Conservation (phyloP, 2,329 filamentous ascomycete species). For the Aspergillus candidus region DNA sequence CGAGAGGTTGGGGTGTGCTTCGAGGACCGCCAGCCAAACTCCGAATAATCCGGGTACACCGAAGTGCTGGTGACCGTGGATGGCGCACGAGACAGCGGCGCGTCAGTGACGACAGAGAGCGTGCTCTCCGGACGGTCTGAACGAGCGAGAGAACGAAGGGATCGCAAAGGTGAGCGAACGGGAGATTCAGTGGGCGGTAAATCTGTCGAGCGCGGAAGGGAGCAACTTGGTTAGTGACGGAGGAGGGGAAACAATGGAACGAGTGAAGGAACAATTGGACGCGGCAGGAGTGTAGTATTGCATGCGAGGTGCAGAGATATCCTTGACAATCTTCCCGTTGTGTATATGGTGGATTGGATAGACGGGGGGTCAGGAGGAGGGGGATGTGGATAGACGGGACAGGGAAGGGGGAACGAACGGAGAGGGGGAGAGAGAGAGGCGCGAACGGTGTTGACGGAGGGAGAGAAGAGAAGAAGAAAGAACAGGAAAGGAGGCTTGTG, state of each 20-base stretch:
- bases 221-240: slow-evolving; percentile 18
- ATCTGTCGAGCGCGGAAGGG: slow-evolving; percentile 19
- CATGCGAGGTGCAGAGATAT: slow-evolving; percentile 7
- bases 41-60: slow-evolving; percentile 14
- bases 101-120: slow-evolving; percentile 22
- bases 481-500: slow-evolving; percentile 1
- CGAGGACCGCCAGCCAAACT: slow-evolving; percentile 13
- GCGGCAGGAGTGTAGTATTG: slow-evolving; percentile 11
- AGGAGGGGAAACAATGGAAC: slow-evolving; percentile 7
- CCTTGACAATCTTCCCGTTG: slow-evolving; percentile 8
- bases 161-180: slow-evolving; percentile 27
- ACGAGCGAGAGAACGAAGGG: slow-evolving; percentile 27
- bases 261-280: slow-evolving; percentile 1
- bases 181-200: slow-evolving; percentile 25
- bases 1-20: slow-evolving; percentile 28
- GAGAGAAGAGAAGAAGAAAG: slow-evolving; percentile 1
- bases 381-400: slow-evolving; percentile 6
- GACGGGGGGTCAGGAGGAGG: neutral
- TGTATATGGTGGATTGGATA: slow-evolving; percentile 4
- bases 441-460: neutral
- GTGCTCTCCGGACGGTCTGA: slow-evolving; percentile 26
- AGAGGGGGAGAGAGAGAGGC: neutral
- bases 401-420: slow-evolving; percentile 5
- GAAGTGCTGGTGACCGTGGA: slow-evolving; percentile 19
- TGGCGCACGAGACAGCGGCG: slow-evolving; percentile 20